Conservation (phyloP, 176 grass and related monocot species). For the Eragrostis nindensis region DNA sequence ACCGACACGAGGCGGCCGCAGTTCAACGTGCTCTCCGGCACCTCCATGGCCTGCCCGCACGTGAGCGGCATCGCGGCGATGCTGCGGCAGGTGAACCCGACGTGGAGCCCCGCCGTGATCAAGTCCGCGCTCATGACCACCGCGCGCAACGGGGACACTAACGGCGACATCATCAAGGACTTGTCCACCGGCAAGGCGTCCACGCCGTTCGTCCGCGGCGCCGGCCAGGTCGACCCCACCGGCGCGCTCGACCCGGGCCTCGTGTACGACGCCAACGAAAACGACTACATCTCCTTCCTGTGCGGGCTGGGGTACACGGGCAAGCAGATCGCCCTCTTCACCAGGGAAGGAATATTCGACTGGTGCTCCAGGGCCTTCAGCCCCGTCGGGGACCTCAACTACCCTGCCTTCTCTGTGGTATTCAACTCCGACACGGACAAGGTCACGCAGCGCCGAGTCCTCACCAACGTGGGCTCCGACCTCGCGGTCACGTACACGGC, state of each 20-base stretch:
- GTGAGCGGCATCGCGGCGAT: too few species aligned
- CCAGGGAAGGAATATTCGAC: neutral
- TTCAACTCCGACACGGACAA: neutral
- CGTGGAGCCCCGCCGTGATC: slow-evolving; percentile 23
- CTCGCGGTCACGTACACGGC: neutral
- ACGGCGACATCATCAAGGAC: neutral
- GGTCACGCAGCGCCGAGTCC: neutral
- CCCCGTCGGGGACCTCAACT: neutral
- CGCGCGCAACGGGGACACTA: neutral
- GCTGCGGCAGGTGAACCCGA: neutral
- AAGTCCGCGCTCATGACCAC: slow-evolving; percentile 52
- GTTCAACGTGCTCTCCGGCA: too few species aligned
- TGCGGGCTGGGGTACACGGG: neutral
- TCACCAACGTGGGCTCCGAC: neutral
- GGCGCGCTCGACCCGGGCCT: slow-evolving; percentile 38
- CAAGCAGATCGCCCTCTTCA: neutral
- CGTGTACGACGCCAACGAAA: slow-evolving; percentile 14
- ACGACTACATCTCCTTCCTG: neutral
- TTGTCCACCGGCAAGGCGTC: too few species aligned
- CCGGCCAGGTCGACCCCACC: too few species aligned
- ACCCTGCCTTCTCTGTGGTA: neutral
- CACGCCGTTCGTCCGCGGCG: too few species aligned
- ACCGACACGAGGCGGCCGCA: slow-evolving; percentile 34
- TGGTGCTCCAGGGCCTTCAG: neutral
- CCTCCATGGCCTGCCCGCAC: too few species aligned